Evolutionary conservation across 768 basidiomycete genomes (phyloP), one percentile per base, ranked within the genome.

Genomic region (Scleroderma citrinum): DNA sequence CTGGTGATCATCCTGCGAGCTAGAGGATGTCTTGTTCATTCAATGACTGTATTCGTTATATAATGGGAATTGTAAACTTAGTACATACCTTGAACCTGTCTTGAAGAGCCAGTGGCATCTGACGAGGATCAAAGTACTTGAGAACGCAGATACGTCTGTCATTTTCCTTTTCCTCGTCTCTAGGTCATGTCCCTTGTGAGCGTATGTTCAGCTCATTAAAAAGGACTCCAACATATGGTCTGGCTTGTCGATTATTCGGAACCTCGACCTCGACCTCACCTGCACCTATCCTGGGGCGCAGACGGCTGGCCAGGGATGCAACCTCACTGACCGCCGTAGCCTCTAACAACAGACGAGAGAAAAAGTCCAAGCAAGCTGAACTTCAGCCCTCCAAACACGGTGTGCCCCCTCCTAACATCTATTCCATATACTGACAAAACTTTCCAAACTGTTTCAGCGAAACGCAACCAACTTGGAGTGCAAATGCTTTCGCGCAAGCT

Each of bases 381-480:
- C 39, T 3, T 20, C 51, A 47, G 24, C 5, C 16, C 13, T 40
- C 46, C 8, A 40, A 38, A 23, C 52, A 53, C 20, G 55, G 55
- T 56, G n/a, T 23, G 52, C 19, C 12, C 14, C 20, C 3, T 26
- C 30, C 14, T 21, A n/a, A 5, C 29, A 10, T 11, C 20, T 14
- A 47, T 29, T 34, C 29, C n/a, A n/a, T n/a, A 7, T 36, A 5
- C n/a, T 30, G 23, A 46, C 29, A 36, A 13, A 47, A 23, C 4
- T 32, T 2, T 29, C 8, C 26, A 29, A 29, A 29, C n/a, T 2
- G 20, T 46, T 8, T 26, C 30, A 16, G 83, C 75, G 51, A 81
- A 83, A 63, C 78, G 91, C 47, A 97, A 96, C 61, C 81, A 86
- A 52, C 74, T 92, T 36, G 94, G 94, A n/a, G 93, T 97, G 7